Evolutionary conservation across 208 protist genomes (phyloP).

Genomic region (Leishmania braziliensis): DNA sequence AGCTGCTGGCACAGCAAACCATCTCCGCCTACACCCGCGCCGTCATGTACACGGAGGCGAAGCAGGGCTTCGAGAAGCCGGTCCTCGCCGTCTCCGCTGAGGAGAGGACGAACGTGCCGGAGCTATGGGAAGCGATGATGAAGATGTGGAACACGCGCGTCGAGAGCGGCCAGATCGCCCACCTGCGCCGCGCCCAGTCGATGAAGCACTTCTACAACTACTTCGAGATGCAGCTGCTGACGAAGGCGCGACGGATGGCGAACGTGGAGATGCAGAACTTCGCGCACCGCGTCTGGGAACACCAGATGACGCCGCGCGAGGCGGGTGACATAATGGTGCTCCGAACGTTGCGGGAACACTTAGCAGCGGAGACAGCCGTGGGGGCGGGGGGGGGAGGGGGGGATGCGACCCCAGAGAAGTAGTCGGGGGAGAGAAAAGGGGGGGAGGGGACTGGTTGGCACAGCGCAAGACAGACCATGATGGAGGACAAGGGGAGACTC

Average conservation of each 20-base stretch:
- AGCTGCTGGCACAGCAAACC: conserved; percentile 48
- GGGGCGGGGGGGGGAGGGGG: background rate
- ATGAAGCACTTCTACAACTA: conserved; percentile 59
- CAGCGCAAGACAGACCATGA: background rate
- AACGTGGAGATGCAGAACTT: conserved; percentile 31
- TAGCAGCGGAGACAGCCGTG: conserved; percentile 6
- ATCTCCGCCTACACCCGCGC: conserved; percentile 50
- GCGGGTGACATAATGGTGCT: conserved; percentile 43
- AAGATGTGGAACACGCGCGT: conserved; percentile 39
- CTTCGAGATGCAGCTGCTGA: conserved; percentile 55
- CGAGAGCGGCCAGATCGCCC: conserved; percentile 36
- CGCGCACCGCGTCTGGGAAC: conserved; percentile 33
- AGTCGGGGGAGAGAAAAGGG: background rate
- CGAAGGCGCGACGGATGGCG: conserved; percentile 42
- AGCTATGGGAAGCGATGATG: conserved; percentile 45
- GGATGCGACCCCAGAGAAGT: background rate
- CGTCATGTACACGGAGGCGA: conserved; percentile 54
- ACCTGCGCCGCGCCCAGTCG: conserved; percentile 40
- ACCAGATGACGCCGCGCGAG: conserved; percentile 45
- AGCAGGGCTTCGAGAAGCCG: conserved; percentile 51
- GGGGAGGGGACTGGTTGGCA: background rate
- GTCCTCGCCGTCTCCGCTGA: conserved; percentile 50
- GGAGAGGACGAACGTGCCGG: conserved; percentile 35
- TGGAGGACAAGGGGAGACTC: background rate
- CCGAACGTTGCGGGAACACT: conserved; percentile 28